Base-by-base conservation (phyloP, 495 filamentous ascomycete genomes). In the Podospora didyma region DNA sequence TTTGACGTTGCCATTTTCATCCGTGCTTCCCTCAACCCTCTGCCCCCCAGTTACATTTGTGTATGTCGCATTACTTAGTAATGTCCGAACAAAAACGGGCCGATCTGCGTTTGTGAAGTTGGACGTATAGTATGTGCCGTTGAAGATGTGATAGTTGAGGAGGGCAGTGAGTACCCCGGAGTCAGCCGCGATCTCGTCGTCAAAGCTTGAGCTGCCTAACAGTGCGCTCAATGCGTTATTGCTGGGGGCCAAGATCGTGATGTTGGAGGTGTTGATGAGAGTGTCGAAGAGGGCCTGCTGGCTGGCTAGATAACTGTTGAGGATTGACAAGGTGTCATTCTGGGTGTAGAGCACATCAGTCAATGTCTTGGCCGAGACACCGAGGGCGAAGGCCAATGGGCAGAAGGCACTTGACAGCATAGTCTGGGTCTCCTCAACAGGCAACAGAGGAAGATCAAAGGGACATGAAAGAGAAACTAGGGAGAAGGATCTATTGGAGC, bases 161-260 rank as follows among this genome's bases (percentile, higher is more conserved):
- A 88, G 62, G 19, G 82, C 81, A 20, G 66, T 54, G 0, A 84
- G 54, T 20, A 71, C 61, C 10, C 63, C 67, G 3, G 73, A 58
- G 46, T 82, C 68, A 4, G 65, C 60, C 22, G 63, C 56, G 3
- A 63, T 44, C 5, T 66, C 41, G 21, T 65, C 63, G 16, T 62
- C 52, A 1, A 70, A 67, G 0, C 69, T 34, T 23, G 59, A 51
- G 41, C 62, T 63, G 53, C 69, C 63, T 9, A 73, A 67, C 31
- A 83, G 65, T 17, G 65, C 63, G 3, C 46, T 41, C 19, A 89
- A 68, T 1, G 87, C 86, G 23, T 78, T 66, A 64, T 89, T 84
- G 67, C 68, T 77, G 0, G 87, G 86, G 0, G 86, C 86, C 9
- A 89, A 70, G 49, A 89, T 73, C 14, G 86, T 89, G 62, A 89